These are phyloP conservation scores for Pharus latifolius DNA, from an alignment of 176 grass and related monocot genomes.

Conservation along the genomic window DNA sequence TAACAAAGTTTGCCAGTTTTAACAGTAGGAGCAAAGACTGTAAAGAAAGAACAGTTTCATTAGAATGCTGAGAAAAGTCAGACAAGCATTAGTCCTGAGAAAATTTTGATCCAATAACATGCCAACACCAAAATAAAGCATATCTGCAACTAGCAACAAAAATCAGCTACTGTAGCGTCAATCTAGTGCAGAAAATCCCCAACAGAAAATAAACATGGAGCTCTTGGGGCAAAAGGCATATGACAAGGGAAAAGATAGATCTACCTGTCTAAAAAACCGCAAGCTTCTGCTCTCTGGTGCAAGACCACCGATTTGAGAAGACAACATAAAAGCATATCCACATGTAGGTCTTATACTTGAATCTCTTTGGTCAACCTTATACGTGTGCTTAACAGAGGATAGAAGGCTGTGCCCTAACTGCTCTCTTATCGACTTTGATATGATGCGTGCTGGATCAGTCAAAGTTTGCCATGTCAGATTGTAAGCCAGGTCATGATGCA, in stretches of 20 bases:
- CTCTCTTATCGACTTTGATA: slow-evolving; percentile 47
- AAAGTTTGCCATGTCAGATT: slow-evolving; percentile 75
- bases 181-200: too few relatives aligned
- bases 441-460: slow-evolving; percentile 33
- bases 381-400: slow-evolving; percentile 73
- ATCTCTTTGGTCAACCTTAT: slow-evolving; percentile 75
- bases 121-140: too few relatives aligned
- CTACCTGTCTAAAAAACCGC: slow-evolving; percentile 69
- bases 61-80: neutral
- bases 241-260: neutral
- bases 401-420: slow-evolving; percentile 73
- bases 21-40: neutral
- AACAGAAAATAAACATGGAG: neutral
- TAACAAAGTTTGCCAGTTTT: neutral
- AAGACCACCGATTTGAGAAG: slow-evolving; percentile 74
- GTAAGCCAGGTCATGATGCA: slow-evolving; percentile 63
- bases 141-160: too few relatives aligned
- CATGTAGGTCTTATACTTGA: slow-evolving; percentile 54
- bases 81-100: too few relatives aligned
- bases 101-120: too few relatives aligned
- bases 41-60: neutral
- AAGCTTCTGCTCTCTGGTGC: slow-evolving; percentile 39
- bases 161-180: too few relatives aligned
- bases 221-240: neutral
- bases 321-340: slow-evolving; percentile 67